A percentile compares a stretch with the other conserved stretches of the same genome.
These are phyloP conservation scores for Extremus antarcticus DNA, from an alignment of 495 filamentous ascomycete genomes.

Conservation along the genomic window DNA sequence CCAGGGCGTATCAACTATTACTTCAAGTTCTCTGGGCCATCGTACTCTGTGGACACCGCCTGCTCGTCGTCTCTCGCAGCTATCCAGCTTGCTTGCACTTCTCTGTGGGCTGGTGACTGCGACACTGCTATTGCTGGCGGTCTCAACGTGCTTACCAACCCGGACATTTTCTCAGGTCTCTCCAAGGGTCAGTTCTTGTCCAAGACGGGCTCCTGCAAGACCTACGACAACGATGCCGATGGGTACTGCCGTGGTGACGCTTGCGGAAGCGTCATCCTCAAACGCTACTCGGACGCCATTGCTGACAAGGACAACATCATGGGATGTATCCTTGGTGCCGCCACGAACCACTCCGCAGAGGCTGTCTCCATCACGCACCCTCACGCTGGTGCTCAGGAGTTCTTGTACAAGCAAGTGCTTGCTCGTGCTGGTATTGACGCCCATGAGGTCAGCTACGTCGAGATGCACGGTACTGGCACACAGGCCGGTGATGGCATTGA, in stretches of 20 bases:
- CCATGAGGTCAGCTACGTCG: slow-evolving; percentile 40
- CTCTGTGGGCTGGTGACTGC: slow-evolving; percentile 71
- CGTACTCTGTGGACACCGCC: slow-evolving; percentile 77
- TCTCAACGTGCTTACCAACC: slow-evolving; percentile 68
- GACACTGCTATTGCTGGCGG: slow-evolving; percentile 79
- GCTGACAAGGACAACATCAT: slow-evolving; percentile 40
- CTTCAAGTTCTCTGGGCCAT: slow-evolving; percentile 81
- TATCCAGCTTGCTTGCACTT: slow-evolving; percentile 72
- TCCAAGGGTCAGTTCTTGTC: slow-evolving; percentile 75
- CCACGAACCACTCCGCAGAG: slow-evolving; percentile 35
- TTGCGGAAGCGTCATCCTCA: slow-evolving; percentile 36
- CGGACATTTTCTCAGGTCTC: slow-evolving; percentile 76
- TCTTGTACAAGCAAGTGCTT: slow-evolving; percentile 36
- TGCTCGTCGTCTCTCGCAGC: slow-evolving; percentile 80
- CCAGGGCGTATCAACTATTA: slow-evolving; percentile 83
- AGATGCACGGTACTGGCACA: slow-evolving; percentile 43
- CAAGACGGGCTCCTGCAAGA: slow-evolving; percentile 65
- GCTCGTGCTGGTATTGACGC: slow-evolving; percentile 37
- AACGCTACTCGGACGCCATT: slow-evolving; percentile 40
- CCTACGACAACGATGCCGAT: slow-evolving; percentile 39
- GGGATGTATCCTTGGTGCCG: slow-evolving; percentile 34
- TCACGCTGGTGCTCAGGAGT: slow-evolving; percentile 38
- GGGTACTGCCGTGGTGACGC: slow-evolving; percentile 41
- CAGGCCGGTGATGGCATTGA: slow-evolving; percentile 37
- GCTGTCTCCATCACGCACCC: slow-evolving; percentile 39